Evolutionary conservation across 2,329 filamentous ascomycete species (phyloP).

Genomic region (Gremmenia infestans): DNA sequence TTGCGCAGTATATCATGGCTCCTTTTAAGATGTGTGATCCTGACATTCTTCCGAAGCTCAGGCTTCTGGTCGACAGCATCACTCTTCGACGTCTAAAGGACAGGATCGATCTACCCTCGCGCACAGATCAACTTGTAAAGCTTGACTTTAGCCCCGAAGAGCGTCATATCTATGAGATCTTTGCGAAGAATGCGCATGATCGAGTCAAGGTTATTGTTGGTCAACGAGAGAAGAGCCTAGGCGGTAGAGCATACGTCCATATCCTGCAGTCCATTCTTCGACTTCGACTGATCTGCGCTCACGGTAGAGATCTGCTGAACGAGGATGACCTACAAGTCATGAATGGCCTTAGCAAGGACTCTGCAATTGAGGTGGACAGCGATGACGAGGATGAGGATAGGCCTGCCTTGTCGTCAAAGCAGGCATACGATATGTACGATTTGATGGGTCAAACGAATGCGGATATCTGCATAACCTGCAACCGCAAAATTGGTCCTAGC

Average conservation of each 20-base stretch:
- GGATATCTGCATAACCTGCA: slow-evolving; percentile 69
- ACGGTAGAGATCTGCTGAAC: slow-evolving; percentile 85
- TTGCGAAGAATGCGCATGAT: slow-evolving; percentile 73
- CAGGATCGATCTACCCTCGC: slow-evolving; percentile 74
- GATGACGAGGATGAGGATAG: slow-evolving; percentile 51
- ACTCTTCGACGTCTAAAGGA: slow-evolving; percentile 90
- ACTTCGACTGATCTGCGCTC: slow-evolving; percentile 84
- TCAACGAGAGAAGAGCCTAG: slow-evolving; percentile 60
- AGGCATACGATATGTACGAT: slow-evolving; percentile 81
- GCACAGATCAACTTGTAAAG: slow-evolving; percentile 66
- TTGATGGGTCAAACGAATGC: slow-evolving; percentile 78
- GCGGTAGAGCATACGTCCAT: slow-evolving; percentile 86
- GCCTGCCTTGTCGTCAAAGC: slow-evolving; percentile 57
- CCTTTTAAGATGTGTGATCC: slow-evolving; percentile 86
- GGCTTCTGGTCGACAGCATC: slow-evolving; percentile 88
- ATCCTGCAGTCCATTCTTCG: slow-evolving; percentile 89
- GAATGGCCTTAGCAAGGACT: slow-evolving; percentile 75
- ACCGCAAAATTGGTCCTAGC: slow-evolving; percentile 53
- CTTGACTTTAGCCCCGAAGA: slow-evolving; percentile 76
- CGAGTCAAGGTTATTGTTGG: slow-evolving; percentile 72
- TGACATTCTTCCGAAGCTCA: slow-evolving; percentile 76
- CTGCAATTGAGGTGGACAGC: slow-evolving; percentile 84
- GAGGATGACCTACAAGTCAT: slow-evolving; percentile 76
- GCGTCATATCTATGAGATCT: slow-evolving; percentile 73
- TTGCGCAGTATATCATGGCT: slow-evolving; percentile 72